Evolutionary conservation across 306 rosid genomes (phyloP).

Genomic region (Ormosia semicastrata): DNA sequence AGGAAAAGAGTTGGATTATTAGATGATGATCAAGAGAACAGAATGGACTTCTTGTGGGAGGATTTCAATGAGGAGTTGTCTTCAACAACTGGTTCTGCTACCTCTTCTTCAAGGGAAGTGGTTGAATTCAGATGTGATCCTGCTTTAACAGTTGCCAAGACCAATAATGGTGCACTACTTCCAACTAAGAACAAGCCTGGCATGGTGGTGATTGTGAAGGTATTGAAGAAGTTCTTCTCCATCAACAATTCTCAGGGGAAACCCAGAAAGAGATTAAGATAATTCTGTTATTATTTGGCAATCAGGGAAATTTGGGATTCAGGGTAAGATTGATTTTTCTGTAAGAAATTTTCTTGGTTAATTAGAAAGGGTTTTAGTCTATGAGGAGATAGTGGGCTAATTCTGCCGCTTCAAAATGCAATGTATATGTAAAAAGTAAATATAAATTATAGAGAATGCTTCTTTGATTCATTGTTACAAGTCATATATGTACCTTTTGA

Average conservation of each 20-base stretch:
- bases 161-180: not conserved
- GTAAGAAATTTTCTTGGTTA: not conserved
- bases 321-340: not conserved
- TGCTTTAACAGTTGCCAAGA: conserved; percentile 8
- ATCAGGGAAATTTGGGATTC: not conserved
- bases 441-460: conserved; percentile 26
- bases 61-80: conserved; percentile 53
- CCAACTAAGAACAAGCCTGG: conserved; percentile 29
- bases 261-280: conserved; percentile 20
- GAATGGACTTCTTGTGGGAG: conserved; percentile 62
- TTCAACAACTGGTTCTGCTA: conserved; percentile 30
- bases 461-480: not conserved
- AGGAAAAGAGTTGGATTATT: not conserved
- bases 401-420: not conserved
- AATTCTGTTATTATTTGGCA: not conserved
- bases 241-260: conserved; percentile 29
- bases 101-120: conserved; percentile 37
- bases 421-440: conserved; percentile 12
- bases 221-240: conserved; percentile 47
- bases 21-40: not conserved
- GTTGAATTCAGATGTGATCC: conserved; percentile 34
- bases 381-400: not conserved
- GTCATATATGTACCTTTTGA: not conserved
- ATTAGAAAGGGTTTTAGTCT: not conserved
- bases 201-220: conserved; percentile 42